Evolutionary conservation across 805 yeast species (phyloP).

Genomic region (Lachancea sp.): DNA sequence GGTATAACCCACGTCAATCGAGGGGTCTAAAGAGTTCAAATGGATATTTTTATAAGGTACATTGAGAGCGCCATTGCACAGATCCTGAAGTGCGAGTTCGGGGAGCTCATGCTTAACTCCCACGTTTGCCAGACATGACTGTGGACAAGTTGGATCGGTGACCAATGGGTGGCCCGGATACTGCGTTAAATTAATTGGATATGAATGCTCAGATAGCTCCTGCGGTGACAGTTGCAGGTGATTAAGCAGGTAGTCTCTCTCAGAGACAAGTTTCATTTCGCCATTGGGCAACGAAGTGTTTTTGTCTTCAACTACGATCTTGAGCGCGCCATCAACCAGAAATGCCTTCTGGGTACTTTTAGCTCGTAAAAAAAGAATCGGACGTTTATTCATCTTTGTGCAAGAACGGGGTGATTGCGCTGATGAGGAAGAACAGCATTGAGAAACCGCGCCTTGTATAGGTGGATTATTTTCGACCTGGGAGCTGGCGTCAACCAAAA

Average conservation of each 20-base stretch:
- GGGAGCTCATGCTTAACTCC: background rate
- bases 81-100: background rate
- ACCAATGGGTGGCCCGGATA: background rate
- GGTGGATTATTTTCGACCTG: constrained; percentile 13
- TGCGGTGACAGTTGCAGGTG: constrained; percentile 1
- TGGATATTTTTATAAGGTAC: background rate
- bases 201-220: background rate
- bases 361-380: constrained; percentile 26
- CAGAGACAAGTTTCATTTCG: constrained; percentile 19
- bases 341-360: constrained; percentile 25
- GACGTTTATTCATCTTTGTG: constrained; percentile 24
- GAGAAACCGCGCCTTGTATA: constrained; percentile 11
- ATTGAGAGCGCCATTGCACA: background rate
- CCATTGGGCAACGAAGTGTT: background rate
- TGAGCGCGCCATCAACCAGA: constrained; percentile 25
- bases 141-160: background rate
- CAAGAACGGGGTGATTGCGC: constrained; percentile 1
- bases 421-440: constrained; percentile 6
- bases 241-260: constrained; percentile 24
- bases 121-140: background rate
- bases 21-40: background rate
- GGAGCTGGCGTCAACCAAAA: constrained; percentile 28
- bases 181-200: background rate
- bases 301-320: constrained; percentile 20
- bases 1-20: background rate